Conservation (phyloP, 2,329 filamentous ascomycete species). For the Pseudogymnoascus sp. region DNA sequence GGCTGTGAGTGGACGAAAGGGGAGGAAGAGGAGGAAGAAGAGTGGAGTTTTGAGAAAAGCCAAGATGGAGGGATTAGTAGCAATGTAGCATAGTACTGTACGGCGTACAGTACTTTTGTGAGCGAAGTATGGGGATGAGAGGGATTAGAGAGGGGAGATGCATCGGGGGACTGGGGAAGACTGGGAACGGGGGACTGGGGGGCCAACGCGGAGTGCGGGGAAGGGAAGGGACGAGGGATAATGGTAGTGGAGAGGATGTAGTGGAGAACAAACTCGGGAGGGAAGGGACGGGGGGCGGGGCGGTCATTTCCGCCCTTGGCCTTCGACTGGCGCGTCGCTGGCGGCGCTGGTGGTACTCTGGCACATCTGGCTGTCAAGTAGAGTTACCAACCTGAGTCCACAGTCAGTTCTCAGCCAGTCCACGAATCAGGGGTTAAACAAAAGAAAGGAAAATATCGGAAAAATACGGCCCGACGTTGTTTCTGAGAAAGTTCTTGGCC, state of each 20-base stretch:
- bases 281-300: constrained; percentile 1
- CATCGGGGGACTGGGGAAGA: constrained; percentile 1
- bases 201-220: constrained; percentile 4
- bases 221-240: neutral
- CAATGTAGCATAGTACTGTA: neutral
- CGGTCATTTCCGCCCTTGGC: neutral
- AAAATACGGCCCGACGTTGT: neutral
- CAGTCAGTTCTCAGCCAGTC: neutral
- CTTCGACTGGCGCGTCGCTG: neutral
- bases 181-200: neutral
- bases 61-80: neutral
- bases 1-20: constrained; percentile 1
- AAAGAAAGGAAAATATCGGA: constrained; percentile 4
- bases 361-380: neutral
- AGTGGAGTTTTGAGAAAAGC: neutral
- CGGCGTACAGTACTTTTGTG: neutral
- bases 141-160: neutral
- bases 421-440: neutral
- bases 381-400: neutral
- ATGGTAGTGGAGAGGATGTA: too few species aligned
- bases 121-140: neutral
- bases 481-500: neutral
- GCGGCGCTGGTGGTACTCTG: neutral
- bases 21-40: constrained; percentile 1
- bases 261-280: neutral